Evolutionary conservation across 2,329 filamentous ascomycete genomes (phyloP).

Genomic region (Leptodontidium sp.): DNA sequence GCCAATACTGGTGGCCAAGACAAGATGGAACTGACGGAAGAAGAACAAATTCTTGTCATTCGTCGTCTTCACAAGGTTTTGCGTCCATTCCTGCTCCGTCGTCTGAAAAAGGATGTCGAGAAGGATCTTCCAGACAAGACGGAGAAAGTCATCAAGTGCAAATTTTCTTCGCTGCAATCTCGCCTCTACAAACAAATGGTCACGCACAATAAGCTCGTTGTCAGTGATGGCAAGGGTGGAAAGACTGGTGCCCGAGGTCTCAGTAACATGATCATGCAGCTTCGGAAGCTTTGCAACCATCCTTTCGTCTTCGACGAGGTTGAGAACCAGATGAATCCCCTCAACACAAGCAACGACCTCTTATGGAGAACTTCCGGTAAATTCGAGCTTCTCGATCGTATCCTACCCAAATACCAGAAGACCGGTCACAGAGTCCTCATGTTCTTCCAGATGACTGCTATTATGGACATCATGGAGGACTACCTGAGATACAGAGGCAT

Average conservation of each 20-base stretch:
- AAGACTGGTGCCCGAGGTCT: constrained; percentile 93
- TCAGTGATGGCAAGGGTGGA: constrained; percentile 93
- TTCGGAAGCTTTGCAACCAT: constrained; percentile 98
- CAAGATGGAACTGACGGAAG: constrained; percentile 99
- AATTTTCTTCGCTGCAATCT: constrained; percentile 92
- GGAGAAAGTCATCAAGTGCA: constrained; percentile 99
- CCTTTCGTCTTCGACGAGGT: constrained; percentile 98
- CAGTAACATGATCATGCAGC: constrained; percentile 99
- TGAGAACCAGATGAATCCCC: constrained; percentile 96
- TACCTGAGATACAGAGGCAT: constrained; percentile 86
- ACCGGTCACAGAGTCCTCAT: constrained; percentile 96
- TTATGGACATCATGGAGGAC: constrained; percentile 99
- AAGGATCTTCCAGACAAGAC: constrained; percentile 99
- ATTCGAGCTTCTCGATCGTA: constrained; percentile 91
- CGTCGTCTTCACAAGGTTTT: constrained; percentile 97
- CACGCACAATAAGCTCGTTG: constrained; percentile 91
- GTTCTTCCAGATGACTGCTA: constrained; percentile 99
- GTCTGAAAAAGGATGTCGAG: constrained; percentile 99
- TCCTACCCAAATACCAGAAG: constrained; percentile 90
- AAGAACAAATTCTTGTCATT: constrained; percentile 99
- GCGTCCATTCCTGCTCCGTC: constrained; percentile 94
- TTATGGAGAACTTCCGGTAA: constrained; percentile 97
- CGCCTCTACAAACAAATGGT: constrained; percentile 98
- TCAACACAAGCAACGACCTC: constrained; percentile 86
- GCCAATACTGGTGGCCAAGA: constrained; percentile 98